Evolutionary conservation across 163 green algal species (phyloP).

Genomic region (Chloromonas sp.): DNA sequence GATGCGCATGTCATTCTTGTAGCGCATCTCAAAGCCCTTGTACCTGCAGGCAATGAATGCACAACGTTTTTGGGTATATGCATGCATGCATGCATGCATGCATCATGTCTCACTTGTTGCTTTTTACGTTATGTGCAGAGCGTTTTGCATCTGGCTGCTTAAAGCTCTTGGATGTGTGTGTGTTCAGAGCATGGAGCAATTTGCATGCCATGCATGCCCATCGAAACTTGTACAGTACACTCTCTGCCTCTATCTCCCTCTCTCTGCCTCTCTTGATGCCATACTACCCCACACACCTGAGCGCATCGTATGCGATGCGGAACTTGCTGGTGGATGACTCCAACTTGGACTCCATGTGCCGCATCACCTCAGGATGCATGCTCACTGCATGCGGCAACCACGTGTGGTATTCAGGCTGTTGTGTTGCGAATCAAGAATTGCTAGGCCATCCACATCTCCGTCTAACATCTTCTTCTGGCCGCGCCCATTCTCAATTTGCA

Average conservation of each 20-base stretch:
- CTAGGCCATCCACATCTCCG: too few relatives aligned
- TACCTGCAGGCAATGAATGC: not conserved
- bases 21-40: constrained; percentile 4
- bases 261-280: not conserved
- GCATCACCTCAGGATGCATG: not conserved
- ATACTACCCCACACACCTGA: not conserved
- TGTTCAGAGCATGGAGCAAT: too few relatives aligned
- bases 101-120: not conserved
- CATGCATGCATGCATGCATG: not conserved
- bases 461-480: too few relatives aligned
- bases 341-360: not conserved
- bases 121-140: not conserved
- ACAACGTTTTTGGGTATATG: not conserved
- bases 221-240: not conserved
- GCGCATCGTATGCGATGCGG: not conserved
- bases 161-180: too few relatives aligned
- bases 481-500: too few relatives aligned
- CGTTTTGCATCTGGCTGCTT: too few relatives aligned
- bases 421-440: too few relatives aligned
- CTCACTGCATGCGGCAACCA: not conserved
- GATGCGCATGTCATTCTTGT: constrained; percentile 5
- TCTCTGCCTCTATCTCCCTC: not conserved
- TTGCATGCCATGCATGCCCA: too few relatives aligned
- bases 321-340: not conserved
- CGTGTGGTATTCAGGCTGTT: too few relatives aligned